Percentiles rank a stretch among this genome's conserved stretches.
These are phyloP conservation scores for Acanthamoeba lenticulata DNA, from an alignment of 208 protist genomes.

Conservation along the genomic window DNA sequence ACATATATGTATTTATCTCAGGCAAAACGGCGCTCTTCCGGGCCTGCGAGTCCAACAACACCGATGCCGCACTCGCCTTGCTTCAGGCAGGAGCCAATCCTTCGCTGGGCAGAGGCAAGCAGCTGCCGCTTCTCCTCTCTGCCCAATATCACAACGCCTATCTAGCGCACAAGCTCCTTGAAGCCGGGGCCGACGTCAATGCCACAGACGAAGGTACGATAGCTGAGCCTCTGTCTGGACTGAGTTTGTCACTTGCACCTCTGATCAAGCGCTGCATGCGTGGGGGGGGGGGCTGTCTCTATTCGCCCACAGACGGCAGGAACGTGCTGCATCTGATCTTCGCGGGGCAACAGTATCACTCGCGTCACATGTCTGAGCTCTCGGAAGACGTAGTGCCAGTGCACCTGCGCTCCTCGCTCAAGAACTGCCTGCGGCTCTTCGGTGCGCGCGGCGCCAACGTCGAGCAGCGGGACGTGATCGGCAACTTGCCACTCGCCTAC, in stretches of 20 bases:
- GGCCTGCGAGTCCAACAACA: not conserved
- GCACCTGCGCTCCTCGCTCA: slow-evolving; percentile 1
- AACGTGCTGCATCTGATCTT: not conserved
- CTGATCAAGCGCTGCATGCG: no score
- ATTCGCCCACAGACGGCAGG: not conserved
- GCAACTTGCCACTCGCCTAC: not conserved
- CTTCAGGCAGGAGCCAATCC: not conserved
- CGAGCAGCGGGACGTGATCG: slow-evolving; percentile 1
- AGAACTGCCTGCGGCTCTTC: slow-evolving; percentile 27
- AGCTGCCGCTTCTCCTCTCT: not conserved
- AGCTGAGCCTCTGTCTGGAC: not conserved
- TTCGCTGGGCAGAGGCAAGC: not conserved
- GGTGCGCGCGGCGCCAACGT: not conserved
- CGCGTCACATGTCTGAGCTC: not conserved
- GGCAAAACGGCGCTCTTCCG: not conserved
- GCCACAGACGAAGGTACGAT: slow-evolving; percentile 24
- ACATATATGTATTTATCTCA: no score
- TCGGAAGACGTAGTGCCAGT: not conserved
- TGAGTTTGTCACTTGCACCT: not conserved
- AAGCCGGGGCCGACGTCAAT: slow-evolving; percentile 9
- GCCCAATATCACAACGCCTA: not conserved
- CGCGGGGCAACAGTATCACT: not conserved
- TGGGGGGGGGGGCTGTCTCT: no score
- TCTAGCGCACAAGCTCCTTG: not conserved
- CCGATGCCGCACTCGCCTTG: not conserved